phyloP scores from a whole-genome alignment of 106 monocot species.

The Xerophyta viscosa region DNA sequence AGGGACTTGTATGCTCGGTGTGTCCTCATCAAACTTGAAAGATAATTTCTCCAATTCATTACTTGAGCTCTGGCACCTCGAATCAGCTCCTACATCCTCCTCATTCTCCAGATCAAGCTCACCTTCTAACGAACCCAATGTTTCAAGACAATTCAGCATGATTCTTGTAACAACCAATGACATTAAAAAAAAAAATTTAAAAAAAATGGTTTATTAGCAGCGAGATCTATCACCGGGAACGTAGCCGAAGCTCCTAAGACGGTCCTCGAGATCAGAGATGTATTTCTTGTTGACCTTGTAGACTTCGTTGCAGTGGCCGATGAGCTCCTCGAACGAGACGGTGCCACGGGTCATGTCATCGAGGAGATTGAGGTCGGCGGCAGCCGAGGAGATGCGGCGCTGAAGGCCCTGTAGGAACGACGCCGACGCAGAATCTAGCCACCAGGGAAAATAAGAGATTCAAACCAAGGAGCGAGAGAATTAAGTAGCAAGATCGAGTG shows the following conservation, averaged over 20 bases:
- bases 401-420: conserved; percentile 44
- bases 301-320: conserved; percentile 73
- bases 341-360: conserved; percentile 72
- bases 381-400: conserved; percentile 33
- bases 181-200: neutral
- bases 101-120: conserved; percentile 18
- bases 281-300: conserved; percentile 40
- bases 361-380: conserved; percentile 45
- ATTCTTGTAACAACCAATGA: neutral
- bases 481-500: neutral
- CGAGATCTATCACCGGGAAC: conserved; percentile 30
- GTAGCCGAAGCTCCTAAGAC: conserved; percentile 42
- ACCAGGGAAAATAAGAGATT: no score
- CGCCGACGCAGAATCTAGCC: conserved; percentile 53
- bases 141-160: no score
- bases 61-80: conserved; percentile 8
- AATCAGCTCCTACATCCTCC: conserved; percentile 9
- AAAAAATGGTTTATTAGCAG: neutral
- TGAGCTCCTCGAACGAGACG: conserved; percentile 80
- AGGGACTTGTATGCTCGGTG: conserved; percentile 2
- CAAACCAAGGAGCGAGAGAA: no score
- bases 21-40: conserved; percentile 14
- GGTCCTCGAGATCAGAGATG: conserved; percentile 35
- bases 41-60: neutral
- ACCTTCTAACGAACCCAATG: no score